Evolutionary conservation across 495 filamentous ascomycete genomes (phyloP).

Genomic region (Penicillium crystallinum): DNA sequence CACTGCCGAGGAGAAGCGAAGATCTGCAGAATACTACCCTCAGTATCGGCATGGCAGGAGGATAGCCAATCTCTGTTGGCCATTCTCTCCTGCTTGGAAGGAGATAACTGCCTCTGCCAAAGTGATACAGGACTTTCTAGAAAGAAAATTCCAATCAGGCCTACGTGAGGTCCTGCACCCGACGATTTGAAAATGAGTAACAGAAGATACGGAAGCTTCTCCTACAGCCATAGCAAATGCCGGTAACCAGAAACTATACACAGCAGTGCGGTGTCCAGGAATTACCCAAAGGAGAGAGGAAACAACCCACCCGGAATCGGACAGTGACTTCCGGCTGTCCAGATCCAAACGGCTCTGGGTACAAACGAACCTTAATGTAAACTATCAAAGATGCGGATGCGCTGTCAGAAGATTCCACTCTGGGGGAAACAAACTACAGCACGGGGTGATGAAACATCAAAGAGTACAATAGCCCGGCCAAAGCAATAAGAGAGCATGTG

Average conservation of each 20-base stretch:
- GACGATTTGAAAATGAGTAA: conserved; percentile 12
- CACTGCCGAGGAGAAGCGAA: conserved; percentile 3
- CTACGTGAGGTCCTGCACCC: conserved; percentile 7
- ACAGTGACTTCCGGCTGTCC: conserved; percentile 15
- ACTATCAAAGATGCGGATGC: conserved; percentile 4
- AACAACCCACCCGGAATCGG: conserved; percentile 7
- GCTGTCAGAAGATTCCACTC: conserved; percentile 12
- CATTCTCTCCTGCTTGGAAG: conserved; percentile 1
- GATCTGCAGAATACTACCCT: conserved; percentile 6
- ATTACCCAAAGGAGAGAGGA: not conserved
- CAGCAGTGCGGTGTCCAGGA: conserved; percentile 1
- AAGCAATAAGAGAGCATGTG: not conserved
- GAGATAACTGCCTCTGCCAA: not conserved
- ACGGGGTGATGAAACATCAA: not conserved
- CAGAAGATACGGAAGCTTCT: conserved; percentile 22
- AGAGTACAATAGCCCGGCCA: conserved; percentile 2
- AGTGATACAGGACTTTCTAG: conserved; percentile 17
- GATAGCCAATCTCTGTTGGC: conserved; percentile 4
- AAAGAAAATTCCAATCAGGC: conserved; percentile 20
- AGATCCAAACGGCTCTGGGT: conserved; percentile 16
- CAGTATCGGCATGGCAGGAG: not conserved
- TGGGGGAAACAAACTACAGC: not conserved
- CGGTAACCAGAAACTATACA: conserved; percentile 1
- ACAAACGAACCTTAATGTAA: conserved; percentile 11
- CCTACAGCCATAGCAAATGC: not conserved